phyloP scores from a whole-genome alignment of 179 eudicot species.

The Actinidia arguta region DNA sequence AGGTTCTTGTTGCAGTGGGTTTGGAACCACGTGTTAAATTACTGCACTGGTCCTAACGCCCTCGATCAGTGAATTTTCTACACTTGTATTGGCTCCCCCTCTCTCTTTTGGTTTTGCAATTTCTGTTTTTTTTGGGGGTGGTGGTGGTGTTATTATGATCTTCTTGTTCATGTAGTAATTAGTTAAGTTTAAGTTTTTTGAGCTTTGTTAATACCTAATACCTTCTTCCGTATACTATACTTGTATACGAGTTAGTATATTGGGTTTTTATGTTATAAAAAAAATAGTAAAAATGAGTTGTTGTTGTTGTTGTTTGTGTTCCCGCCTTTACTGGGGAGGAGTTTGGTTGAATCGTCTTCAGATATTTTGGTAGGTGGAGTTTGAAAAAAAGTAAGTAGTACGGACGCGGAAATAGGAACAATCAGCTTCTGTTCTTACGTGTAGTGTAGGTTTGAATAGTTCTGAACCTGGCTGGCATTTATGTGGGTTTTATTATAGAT shows the following conservation, averaged over 20 bases:
- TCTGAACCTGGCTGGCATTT: background rate
- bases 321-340: background rate
- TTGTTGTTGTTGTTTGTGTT: background rate
- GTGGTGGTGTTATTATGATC: background rate
- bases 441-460: background rate
- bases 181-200: slow-evolving; percentile 10
- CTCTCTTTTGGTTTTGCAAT: background rate
- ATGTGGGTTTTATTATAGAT: background rate
- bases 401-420: too few relatives aligned
- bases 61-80: slow-evolving; percentile 53
- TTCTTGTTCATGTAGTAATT: slow-evolving; percentile 13
- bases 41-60: slow-evolving; percentile 94
- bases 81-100: slow-evolving; percentile 30
- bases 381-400: too few relatives aligned
- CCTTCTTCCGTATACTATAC: background rate
- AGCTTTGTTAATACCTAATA: slow-evolving; percentile 11
- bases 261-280: background rate
- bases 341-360: background rate
- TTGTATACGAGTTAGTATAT: background rate
- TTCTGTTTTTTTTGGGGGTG: background rate
- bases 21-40: slow-evolving; percentile 76
- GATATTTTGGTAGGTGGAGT: background rate
- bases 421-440: too few relatives aligned
- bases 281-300: background rate
- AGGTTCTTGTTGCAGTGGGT: slow-evolving; percentile 92